Evolutionary conservation across 1,284 basidiomycete species (phyloP).

Genomic region (Cerrena zonata): DNA sequence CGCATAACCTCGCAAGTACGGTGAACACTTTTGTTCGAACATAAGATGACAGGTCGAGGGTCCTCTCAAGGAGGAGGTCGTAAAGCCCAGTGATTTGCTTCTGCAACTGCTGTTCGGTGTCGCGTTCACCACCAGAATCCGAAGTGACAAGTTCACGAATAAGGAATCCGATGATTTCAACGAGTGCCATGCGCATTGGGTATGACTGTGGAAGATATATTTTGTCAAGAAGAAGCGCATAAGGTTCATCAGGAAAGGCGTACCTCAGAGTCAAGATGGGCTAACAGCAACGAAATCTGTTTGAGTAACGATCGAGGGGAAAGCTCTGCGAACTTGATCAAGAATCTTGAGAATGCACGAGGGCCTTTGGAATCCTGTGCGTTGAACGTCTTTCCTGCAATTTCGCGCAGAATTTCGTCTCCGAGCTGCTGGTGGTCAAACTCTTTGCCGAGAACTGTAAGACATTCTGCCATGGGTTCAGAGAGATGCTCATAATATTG

Average conservation of each 20-base stretch:
- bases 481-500: constrained; percentile 94
- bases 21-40: constrained; percentile 85
- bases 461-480: constrained; percentile 89
- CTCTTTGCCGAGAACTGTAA: constrained; percentile 75
- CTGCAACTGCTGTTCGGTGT: constrained; percentile 56
- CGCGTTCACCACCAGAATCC: constrained; percentile 41
- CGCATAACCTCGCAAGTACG: constrained; percentile 68
- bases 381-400: constrained; percentile 73
- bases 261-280: constrained; percentile 90
- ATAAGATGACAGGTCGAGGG: constrained; percentile 85
- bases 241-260: too few relatives aligned
- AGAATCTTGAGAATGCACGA: constrained; percentile 79
- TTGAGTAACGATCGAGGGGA: constrained; percentile 85
- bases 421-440: constrained; percentile 87
- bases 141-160: constrained; percentile 69
- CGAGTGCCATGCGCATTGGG: constrained; percentile 89
- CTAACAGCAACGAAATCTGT: constrained; percentile 80
- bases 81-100: constrained; percentile 84
- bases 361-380: constrained; percentile 86
- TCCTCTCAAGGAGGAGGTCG: constrained; percentile 79
- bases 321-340: constrained; percentile 77
- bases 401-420: constrained; percentile 85
- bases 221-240: constrained; percentile 1
- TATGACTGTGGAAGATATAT: constrained; percentile 59
- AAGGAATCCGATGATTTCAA: constrained; percentile 80